Evolutionary conservation across 2,329 filamentous ascomycete species (phyloP), one percentile per base, ranked within the genome.

Genomic region (Nothopassalora personata): DNA sequence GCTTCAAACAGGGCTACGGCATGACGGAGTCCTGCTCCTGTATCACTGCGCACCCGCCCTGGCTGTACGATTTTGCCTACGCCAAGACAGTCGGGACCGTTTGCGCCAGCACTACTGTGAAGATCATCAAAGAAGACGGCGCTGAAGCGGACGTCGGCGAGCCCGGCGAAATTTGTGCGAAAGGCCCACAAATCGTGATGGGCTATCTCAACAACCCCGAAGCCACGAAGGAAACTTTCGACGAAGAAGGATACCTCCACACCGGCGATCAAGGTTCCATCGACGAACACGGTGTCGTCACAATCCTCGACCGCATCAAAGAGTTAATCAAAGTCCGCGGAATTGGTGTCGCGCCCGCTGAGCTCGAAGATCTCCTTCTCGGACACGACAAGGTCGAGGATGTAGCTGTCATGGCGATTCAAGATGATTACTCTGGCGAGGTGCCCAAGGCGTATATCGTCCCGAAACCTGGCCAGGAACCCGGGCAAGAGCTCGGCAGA

Each of bases 1-100:
- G 83, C 0, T 85, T 87, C 73, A 78, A 3, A 83, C 81, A 1
- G 82, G 83, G 0, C 1, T 88, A 87, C 65, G 86, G 86, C 30
- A 87, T 88, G 84, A 88, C 86, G 0, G 86, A 87, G 69, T 82
- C 78, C 0, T 87, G 83, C 68, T 79, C 76, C 1, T 86, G 83
- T 63, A 85, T 88, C 61, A 86, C 84, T 0, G 78, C 81, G 0
- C 84, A 87, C 56, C 82, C 85, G 4, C 80, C 80, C 0, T 75
- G 78, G 1, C 78, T 80, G 51, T 83, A 82, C 60, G 76, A 76
- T 11, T 88, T 82, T 73, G 78, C 80, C 51, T 83, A 86, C 62
- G 84, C 80, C 0, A 76, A 82, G 63, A 76, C 74, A 0, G 83
- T 83, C 2, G 83, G 84, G 28, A 79, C 76, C 3, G 76, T 86